Evolutionary conservation across 495 filamentous ascomycete species (phyloP).

Genomic region (Stereocaulon alpinum): DNA sequence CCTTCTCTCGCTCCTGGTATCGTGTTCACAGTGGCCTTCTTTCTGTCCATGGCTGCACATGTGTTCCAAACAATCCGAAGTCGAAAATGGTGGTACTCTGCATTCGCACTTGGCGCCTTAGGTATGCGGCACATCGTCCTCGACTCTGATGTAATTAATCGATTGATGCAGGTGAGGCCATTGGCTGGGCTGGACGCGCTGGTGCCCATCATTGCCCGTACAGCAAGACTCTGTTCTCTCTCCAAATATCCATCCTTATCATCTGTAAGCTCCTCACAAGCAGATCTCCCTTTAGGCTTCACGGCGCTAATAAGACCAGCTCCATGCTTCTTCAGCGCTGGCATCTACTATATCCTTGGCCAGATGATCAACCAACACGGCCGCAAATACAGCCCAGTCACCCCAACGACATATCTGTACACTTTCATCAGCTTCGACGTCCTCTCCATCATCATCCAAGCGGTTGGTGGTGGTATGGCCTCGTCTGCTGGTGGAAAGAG

Average conservation of each 20-base stretch:
- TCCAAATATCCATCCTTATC: conserved; percentile 54
- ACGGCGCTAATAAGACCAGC: conserved; percentile 25
- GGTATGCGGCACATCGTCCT: conserved; percentile 25
- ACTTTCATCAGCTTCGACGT: conserved; percentile 52
- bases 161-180: conserved; percentile 35
- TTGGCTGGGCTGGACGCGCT: conserved; percentile 51
- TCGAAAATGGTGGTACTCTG: conserved; percentile 43
- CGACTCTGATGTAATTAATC: conserved; percentile 11
- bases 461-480: conserved; percentile 48
- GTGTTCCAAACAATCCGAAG: conserved; percentile 39
- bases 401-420: conserved; percentile 44
- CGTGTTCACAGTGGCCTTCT: conserved; percentile 43
- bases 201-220: conserved; percentile 49
- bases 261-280: conserved; percentile 33
- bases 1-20: conserved; percentile 46
- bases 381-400: conserved; percentile 38
- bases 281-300: not conserved
- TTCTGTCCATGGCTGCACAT: conserved; percentile 40
- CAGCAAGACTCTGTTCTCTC: conserved; percentile 42
- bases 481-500: conserved; percentile 31
- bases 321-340: conserved; percentile 53
- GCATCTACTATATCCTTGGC: conserved; percentile 51
- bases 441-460: conserved; percentile 49
- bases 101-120: conserved; percentile 40
- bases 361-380: conserved; percentile 47